Base-by-base conservation (phyloP, 177 flowering plant genomes). In the Tripterygium wilfordii region DNA sequence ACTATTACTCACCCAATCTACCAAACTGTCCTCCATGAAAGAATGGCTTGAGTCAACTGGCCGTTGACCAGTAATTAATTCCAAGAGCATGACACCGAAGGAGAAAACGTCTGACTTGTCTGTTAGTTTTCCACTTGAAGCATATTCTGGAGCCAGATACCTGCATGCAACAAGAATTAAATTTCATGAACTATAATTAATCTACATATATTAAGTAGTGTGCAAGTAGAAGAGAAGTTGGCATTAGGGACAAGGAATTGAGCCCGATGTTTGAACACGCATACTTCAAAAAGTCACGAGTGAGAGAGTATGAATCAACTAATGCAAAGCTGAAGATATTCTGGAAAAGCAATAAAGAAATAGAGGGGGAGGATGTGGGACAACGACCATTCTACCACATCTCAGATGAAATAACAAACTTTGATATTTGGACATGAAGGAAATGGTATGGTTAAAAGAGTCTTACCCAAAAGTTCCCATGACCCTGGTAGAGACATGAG, bases 61-160 rank as follows among this genome's bases (percentile, higher is more conserved):
- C 21, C 84, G 64, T 13, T 83, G 83, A 29, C 98, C 98, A 40
- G 95, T 92, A 19, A 92, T 80, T 69, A 92, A 62, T 68, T 92
- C 98, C 41, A 92, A 67, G 51, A 92, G 94, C 94, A 92, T 76
- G 47, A 92, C 86, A 3, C 98, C 98, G 48, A 66, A 92, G 37
- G 98, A 92, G 73, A 84, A 92, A 25, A 92, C 96, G 62, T 92
- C 98, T 3, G 98, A 92, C 55, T 82, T 92, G 2, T 92, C 96
- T 1, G 96, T 79, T 23, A 92, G 84, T 62, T 92, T 92, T 23
- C 98, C 98, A 30, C 91, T 88, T 31, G 98, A 53, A 51, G 98
- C 98, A 66, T 92, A 92, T 60, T 92, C 98, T 30, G 98, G 98
- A 36, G 98, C 96, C 60, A 92, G 68, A 64, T 92, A 92, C 57